A percentile compares a stretch with the other conserved stretches of the same genome.
Conservation (phyloP, 169 alveolate species). For the Perkinsus olseni region DNA sequence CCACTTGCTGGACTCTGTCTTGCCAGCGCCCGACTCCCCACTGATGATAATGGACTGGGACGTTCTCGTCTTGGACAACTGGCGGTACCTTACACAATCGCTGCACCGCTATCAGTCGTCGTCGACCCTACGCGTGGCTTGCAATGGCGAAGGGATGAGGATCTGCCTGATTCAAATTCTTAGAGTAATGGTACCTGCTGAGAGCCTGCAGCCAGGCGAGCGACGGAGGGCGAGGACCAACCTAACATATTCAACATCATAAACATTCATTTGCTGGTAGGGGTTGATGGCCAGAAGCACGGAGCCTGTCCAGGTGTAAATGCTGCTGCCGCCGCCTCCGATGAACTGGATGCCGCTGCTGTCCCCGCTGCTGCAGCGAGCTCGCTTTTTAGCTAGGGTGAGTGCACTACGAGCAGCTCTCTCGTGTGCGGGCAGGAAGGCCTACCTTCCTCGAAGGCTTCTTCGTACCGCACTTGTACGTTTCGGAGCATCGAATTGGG, state of each 20-base stretch:
- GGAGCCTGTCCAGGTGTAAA: constrained; percentile 90
- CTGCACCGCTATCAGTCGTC: too few relatives aligned
- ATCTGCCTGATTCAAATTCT: not conserved
- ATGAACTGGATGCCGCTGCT: not conserved
- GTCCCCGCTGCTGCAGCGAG: not conserved
- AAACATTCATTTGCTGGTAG: constrained; percentile 37
- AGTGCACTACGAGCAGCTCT: not conserved
- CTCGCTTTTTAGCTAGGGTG: not conserved
- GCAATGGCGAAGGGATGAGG: constrained; percentile 50
- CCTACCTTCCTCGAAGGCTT: not conserved
- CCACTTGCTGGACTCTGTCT: constrained; percentile 96
- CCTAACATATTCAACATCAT: constrained; percentile 21
- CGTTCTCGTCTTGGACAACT: constrained; percentile 11
- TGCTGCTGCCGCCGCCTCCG: constrained; percentile 43
- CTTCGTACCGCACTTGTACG: not conserved
- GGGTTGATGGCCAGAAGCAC: constrained; percentile 95
- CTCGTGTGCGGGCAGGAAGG: too few relatives aligned
- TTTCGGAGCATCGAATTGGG: not conserved
- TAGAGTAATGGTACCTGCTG: not conserved
- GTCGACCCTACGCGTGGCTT: constrained; percentile 20
- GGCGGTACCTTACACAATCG: not conserved
- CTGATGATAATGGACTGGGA: constrained; percentile 90
- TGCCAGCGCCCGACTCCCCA: constrained; percentile 99
- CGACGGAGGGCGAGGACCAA: not conserved
- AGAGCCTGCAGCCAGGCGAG: not conserved